Conservation (phyloP, 352 stramenopile genomes). For the Globisporangium spinosum region DNA sequence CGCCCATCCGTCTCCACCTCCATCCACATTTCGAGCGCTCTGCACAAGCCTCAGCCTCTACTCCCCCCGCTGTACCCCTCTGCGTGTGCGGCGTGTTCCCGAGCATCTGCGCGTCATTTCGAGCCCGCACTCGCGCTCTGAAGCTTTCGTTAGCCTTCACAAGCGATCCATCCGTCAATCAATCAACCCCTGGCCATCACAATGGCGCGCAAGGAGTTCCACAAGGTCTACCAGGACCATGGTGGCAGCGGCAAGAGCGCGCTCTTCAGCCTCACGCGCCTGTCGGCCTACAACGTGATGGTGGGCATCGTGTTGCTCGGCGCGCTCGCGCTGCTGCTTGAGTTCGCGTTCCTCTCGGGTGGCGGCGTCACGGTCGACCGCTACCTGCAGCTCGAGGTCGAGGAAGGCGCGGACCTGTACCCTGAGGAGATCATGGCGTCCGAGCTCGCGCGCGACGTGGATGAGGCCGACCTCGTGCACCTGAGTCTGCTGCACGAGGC, state of each 20-base stretch:
- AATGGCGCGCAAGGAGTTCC: conserved; percentile 22
- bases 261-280: conserved; percentile 6
- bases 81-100: background rate
- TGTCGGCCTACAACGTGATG: conserved; percentile 16
- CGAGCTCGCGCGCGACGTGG: conserved; percentile 30
- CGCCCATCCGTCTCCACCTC: background rate
- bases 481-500: conserved; percentile 48
- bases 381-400: conserved; percentile 20
- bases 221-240: conserved; percentile 14
- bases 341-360: conserved; percentile 13
- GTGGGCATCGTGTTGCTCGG: conserved; percentile 15
- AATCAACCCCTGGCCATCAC: background rate
- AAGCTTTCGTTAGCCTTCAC: background rate
- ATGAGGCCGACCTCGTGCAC: conserved; percentile 36
- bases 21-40: background rate
- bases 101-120: conserved; percentile 2
- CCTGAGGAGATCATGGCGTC: conserved; percentile 39
- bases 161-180: background rate
- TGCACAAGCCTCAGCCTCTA: background rate
- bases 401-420: conserved; percentile 39
- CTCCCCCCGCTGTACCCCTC: background rate
- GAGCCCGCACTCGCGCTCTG: background rate
- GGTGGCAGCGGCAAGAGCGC: background rate
- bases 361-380: conserved; percentile 1
- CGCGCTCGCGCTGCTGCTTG: conserved; percentile 12